Evolutionary conservation across 345 rosid genomes (phyloP), one percentile per base, ranked within the genome.

Genomic region (Stellera chamaejasme): DNA sequence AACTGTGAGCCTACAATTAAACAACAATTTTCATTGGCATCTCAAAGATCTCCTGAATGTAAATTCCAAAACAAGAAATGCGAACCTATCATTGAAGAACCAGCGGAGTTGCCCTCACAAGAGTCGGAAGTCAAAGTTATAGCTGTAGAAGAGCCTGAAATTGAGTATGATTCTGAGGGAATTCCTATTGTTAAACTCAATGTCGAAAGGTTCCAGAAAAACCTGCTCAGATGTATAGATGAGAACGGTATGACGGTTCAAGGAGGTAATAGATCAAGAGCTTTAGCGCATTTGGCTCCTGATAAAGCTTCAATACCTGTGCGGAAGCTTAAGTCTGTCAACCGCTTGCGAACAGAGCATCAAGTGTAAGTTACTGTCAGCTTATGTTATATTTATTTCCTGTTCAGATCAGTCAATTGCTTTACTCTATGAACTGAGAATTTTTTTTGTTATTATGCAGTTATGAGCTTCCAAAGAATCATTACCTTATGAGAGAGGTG

Each of bases 21-120:
- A 39, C 52, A 63, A 26, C 71, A 60, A 11, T 45, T 52, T 57
- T 50, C 58, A 11, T 47, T 52, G 41, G 48, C 49, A 2, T 25
- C 12, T 13, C 11, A 25, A 47, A 47, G 5, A 9, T 11, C 4
- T 36, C 13, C 54, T 63, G 50, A 55, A 48, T 26, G 14, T 1
- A 58, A 46, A 43, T 0, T 16, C n/a, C 56, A 52, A 23, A 53
- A 28, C 55, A 51, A 47, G 44, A 69, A 56, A 8, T 51, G 69
- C 56, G 68, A 77, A 50, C 87, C 87, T 47, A 64, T 80, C 13
- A 63, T 90, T 69, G 96, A 90, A 69, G 77, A 74, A 59, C 93
- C 96, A 10, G 13, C 44, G 1, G 58, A 53, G 13, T 3, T 14
- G 26, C 15, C 56, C 27, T 66, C 81, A n/a, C 79, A 87, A 5